These are phyloP conservation scores for Sporothrix pseudoabietina DNA, from an alignment of 2,329 filamentous ascomycete genomes.

Conservation along the genomic window DNA sequence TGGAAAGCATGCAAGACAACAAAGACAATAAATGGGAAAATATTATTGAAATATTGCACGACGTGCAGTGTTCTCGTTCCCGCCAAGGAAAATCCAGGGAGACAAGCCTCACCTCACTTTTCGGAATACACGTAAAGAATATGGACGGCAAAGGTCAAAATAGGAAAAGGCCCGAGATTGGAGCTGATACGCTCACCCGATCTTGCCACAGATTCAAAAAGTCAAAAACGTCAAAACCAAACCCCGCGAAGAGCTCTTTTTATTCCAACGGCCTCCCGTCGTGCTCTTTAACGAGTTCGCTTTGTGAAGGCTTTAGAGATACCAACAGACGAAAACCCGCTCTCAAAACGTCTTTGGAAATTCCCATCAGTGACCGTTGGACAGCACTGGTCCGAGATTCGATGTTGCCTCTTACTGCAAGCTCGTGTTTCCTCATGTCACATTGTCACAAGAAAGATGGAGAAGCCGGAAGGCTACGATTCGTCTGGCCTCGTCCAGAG, in stretches of 20 bases:
- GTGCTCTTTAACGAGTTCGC: neutral
- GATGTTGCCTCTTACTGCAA: neutral
- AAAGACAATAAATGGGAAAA: neutral
- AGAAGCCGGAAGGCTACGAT: neutral
- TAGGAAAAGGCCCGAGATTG: constrained; percentile 3
- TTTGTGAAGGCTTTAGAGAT: neutral
- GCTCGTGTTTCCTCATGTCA: neutral
- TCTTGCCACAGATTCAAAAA: neutral
- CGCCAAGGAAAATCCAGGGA: neutral
- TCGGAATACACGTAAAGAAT: neutral
- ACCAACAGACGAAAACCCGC: neutral
- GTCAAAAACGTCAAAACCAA: neutral
- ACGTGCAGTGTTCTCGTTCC: neutral
- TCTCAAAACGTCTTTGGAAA: neutral
- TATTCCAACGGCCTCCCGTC: neutral
- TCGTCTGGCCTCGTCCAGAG: neutral
- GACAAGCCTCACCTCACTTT: neutral
- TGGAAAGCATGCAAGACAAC: constrained; percentile 7
- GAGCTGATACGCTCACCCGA: neutral
- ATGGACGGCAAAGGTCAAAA: neutral
- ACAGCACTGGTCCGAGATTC: neutral
- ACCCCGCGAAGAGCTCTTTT: neutral
- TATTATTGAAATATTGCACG: constrained; percentile 14
- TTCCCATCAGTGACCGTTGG: neutral
- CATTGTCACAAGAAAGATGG: constrained; percentile 1